Evolutionary conservation across 2,329 filamentous ascomycete species (phyloP), one percentile per base, ranked within the genome.

Genomic region (Paraphoma chrysanthemicola): DNA sequence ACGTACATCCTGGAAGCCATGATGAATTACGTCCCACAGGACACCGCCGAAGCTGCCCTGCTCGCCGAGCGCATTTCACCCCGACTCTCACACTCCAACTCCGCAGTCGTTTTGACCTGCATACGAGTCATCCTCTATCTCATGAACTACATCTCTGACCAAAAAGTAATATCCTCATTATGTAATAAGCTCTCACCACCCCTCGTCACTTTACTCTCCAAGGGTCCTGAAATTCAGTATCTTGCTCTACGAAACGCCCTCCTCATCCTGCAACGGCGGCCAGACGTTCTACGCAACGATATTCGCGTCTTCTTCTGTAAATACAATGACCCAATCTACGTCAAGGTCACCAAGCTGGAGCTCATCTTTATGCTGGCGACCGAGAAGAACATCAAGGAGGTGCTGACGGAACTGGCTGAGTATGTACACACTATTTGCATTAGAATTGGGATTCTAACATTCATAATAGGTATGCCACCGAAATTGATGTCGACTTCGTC

Each of bases 231-330:
- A 75, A 95, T 99, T n/a, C 95, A 99, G 76, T 99, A 99, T 73
- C 85, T 99, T 6, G 95, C 95, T 0, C 84, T 99, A 16, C 86
- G 95, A 61, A 99, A 99, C 73, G 95, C 95, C 0, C 84, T 99
- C 2, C 83, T 99, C 12, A 99, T 99, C 66, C 82, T 99, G 50
- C 95, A 99, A 76, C 86, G 94, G 68, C 86, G 94, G 53, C 95
- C 95, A 0, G 95, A 98, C 71, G 94, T 99, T 8, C 79, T 99
- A 51, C 88, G 93, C 62, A 98, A 97, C 77, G 95, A 99, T 77
- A 98, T 99, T 60, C 88, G 95, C 45, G 95, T 99, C 31, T 99
- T 99, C 80, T 99, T 99, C 80, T 99, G 95, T 87, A 99, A 99
- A 83, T 99, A 99, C 80, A 99, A 99, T 76, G 95, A 99, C 73